phyloP scores from a whole-genome alignment of 2,329 filamentous ascomycete species.

The Penicillium expansum region DNA sequence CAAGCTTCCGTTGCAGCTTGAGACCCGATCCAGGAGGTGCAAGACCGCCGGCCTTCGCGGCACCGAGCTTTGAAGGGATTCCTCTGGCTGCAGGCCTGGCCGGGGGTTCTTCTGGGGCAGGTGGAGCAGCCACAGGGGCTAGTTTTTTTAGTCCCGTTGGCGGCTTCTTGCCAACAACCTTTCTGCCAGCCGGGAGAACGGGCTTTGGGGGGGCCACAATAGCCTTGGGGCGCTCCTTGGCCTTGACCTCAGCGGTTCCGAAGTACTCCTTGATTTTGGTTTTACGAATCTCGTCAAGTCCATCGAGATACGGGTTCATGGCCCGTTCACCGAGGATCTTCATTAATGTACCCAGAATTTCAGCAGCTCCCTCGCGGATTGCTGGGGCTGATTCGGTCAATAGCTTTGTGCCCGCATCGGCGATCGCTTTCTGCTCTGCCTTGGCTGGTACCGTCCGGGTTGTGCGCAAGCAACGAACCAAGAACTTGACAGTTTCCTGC shows the following conservation, averaged over 20 bases:
- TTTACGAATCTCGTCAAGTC: slow-evolving; percentile 92
- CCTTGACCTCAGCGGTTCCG: slow-evolving; percentile 77
- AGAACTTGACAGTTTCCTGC: slow-evolving; percentile 87
- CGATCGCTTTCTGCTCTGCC: slow-evolving; percentile 76
- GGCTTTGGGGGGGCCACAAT: slow-evolving; percentile 59
- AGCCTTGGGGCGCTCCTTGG: slow-evolving; percentile 88
- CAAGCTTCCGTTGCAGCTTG: slow-evolving; percentile 46
- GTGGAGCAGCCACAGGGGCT: slow-evolving; percentile 38
- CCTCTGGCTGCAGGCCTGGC: slow-evolving; percentile 42
- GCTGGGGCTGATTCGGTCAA: slow-evolving; percentile 84
- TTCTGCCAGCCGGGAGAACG: slow-evolving; percentile 57
- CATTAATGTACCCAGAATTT: slow-evolving; percentile 91
- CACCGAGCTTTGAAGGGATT: slow-evolving; percentile 48
- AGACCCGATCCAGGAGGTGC: slow-evolving; percentile 43
- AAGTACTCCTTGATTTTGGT: slow-evolving; percentile 92
- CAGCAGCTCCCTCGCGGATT: slow-evolving; percentile 82
- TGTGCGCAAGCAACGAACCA: slow-evolving; percentile 81
- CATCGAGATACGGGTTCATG: slow-evolving; percentile 90
- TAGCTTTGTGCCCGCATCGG: slow-evolving; percentile 85
- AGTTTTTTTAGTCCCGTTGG: slow-evolving; percentile 49
- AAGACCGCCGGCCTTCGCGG: slow-evolving; percentile 41
- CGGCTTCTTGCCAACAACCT: slow-evolving; percentile 55
- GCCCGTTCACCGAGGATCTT: slow-evolving; percentile 96
- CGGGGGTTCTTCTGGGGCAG: slow-evolving; percentile 36
- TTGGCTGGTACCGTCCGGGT: slow-evolving; percentile 82